Base-by-base conservation (phyloP, 192 early-diverging fungal genomes). In the Coemansia sp. region DNA sequence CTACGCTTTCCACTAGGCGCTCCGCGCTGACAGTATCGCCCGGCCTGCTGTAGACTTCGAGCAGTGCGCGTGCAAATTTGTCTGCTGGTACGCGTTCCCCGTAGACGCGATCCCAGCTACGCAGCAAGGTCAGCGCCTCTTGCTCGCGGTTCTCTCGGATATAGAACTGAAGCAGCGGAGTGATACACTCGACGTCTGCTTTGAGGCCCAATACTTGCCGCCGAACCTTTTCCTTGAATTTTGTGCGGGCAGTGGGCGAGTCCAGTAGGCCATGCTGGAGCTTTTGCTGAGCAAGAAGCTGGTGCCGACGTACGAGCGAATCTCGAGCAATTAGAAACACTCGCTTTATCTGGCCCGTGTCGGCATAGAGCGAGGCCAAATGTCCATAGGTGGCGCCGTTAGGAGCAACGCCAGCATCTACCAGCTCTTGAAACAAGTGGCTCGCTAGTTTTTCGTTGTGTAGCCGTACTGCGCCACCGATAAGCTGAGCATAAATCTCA, bases 161-260 rank as follows among this genome's bases (percentile, higher is more conserved):
- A 36, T 74, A 83, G 31, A 72, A 59, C 57, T 73, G 72, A 42
- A 83, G 66, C 23, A 83, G 66, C 26, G 80, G 80, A 11, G 66
- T 69, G 45, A 83, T 71, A 40, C 70, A 77, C 42, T 77, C 67
- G 20, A 83, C 66, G 31, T 77, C 80, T 14, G 23, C 53, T 28
- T 74, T 58, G 14, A 82, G 70, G 50, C 69, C 33, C 21, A 50
- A 43, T 13, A 62, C 26, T 42, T 68, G 65, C 20, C 58, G 63
- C n/a, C 18, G 39, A 31, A 69, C 21, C 43, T 33, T 34, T 9
- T n/a, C 45, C 35, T 67, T 69, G 64, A 55, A 62, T 21, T 39
- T 38, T 9, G 13, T 46, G 23, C 62, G 53, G 9, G 63, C 67
- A 24, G 37, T 31, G 3, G 74, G 38, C 21, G 69, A 35, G n/a